Evolutionary conservation across 148 eudicot genomes (phyloP), one percentile per base, ranked within the genome.

Genomic region (Nepenthes mirabilis): DNA sequence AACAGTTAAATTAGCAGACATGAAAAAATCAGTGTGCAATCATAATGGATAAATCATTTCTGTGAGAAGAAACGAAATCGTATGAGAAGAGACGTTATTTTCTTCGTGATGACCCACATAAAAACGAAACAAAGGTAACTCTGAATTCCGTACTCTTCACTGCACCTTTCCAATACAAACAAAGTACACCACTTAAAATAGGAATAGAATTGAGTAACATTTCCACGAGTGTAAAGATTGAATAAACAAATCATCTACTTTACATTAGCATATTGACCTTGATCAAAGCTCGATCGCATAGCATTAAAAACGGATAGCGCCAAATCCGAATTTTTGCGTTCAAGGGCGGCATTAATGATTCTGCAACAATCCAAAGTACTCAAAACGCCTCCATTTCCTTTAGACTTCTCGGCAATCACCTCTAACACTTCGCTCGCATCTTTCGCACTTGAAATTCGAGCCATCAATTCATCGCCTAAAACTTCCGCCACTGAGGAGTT

Each of bases 271-370:
- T 6, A 52, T 43, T 6, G 33, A 85, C 96, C 96, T 58, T 73
- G 65, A 74, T 72, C 77, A 53, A 93, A 89, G 61, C 79, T 77
- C 9, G 81, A 83, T 14, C 90, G 90, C 98, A 89, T 93, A 48
- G 95, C 96, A 53, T 64, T 40, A 70, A 83, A 82, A 56, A 93
- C 40, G 12, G 96, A 89, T 37, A 93, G 66, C 0, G 95, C 95
- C 75, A 93, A 75, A n/a, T 84, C 87, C 13, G 82, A 75, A 78
- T 93, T 93, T 52, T 67, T 65, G 45, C 85, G 74, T 49, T 77
- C 73, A 70, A 93, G 70, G 7, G 99, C 91, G 1, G 95, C 89
- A 1, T 70, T 67, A 45, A 93, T 81, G 23, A 93, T 86, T 61
- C 69, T 69, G 63, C 87, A 72, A 57, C 91, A 93, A 36, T 86